Evolutionary conservation across 192 early-diverging fungal genomes (phyloP).

Genomic region (Nowakowskiella sp.): DNA sequence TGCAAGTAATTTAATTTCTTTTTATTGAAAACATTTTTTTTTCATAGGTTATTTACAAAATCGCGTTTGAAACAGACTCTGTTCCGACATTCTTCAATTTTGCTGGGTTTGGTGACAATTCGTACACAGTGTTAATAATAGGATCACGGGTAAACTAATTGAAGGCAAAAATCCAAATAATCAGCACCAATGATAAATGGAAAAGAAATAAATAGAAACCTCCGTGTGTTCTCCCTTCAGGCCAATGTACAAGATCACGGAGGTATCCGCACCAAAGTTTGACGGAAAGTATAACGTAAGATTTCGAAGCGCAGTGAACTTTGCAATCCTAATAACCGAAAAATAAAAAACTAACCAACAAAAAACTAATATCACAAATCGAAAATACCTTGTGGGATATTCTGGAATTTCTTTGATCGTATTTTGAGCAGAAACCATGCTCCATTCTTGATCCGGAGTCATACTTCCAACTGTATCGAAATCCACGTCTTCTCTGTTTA

Average conservation of each 20-base stretch:
- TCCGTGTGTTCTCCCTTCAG: constrained; percentile 87
- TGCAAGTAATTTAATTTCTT: too few species aligned
- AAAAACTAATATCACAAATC: not conserved
- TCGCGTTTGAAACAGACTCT: too few species aligned
- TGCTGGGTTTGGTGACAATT: too few species aligned
- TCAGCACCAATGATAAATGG: not conserved
- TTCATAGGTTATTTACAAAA: too few species aligned
- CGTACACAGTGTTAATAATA: too few species aligned
- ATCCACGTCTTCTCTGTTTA: constrained; percentile 86
- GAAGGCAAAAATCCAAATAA: too few species aligned
- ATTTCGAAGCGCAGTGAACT: constrained; percentile 69
- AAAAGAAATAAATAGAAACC: constrained; percentile 21
- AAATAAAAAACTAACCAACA: not conserved
- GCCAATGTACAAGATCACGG: constrained; percentile 71
- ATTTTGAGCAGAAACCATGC: constrained; percentile 49
- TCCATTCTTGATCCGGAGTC: constrained; percentile 72
- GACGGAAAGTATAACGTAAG: constrained; percentile 74
- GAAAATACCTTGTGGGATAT: constrained; percentile 21
- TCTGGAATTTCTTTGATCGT: constrained; percentile 33
- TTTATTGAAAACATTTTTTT: too few species aligned
- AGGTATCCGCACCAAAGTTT: constrained; percentile 71
- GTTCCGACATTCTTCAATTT: too few species aligned
- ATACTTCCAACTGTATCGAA: constrained; percentile 72
- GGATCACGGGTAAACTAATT: too few species aligned
- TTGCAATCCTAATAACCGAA: constrained; percentile 41